Percentiles rank a stretch among this genome's conserved stretches.
Conservation (phyloP, 148 eudicot species). For the Chenopodium album region DNA sequence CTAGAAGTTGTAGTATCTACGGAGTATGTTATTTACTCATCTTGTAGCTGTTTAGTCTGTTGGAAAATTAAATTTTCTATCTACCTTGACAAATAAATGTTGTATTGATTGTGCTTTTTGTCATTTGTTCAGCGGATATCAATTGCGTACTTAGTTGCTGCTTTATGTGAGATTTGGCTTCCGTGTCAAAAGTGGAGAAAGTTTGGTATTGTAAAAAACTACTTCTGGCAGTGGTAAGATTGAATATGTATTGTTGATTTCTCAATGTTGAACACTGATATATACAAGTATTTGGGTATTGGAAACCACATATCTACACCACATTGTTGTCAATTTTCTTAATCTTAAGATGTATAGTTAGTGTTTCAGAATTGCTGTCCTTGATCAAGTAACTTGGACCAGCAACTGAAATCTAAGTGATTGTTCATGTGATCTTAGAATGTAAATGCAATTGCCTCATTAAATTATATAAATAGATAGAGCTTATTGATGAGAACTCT, state of each 20-base stretch:
- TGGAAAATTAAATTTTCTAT: neutral
- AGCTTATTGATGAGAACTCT: neutral
- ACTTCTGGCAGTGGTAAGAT: constrained; percentile 73
- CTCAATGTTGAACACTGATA: no score
- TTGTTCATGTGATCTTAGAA: neutral
- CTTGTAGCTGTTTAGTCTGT: neutral
- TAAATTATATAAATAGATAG: neutral
- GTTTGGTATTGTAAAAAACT: constrained; percentile 41
- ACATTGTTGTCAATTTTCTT: neutral
- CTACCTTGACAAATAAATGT: neutral
- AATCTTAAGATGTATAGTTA: neutral
- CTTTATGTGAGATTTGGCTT: constrained; percentile 91
- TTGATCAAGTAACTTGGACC: neutral
- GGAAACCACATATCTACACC: neutral
- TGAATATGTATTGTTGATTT: neutral
- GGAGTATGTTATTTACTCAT: neutral
- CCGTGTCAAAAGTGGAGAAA: constrained; percentile 50
- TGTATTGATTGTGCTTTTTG: neutral
- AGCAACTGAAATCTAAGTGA: neutral
- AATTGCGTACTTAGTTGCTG: constrained; percentile 65
- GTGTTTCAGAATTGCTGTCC: neutral
- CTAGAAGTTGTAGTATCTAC: neutral
- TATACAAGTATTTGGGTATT: neutral
- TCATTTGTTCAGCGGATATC: constrained; percentile 69
- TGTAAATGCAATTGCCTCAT: neutral